Base-by-base conservation (phyloP, 106 monocot species). In the Hemerocallis citrina region DNA sequence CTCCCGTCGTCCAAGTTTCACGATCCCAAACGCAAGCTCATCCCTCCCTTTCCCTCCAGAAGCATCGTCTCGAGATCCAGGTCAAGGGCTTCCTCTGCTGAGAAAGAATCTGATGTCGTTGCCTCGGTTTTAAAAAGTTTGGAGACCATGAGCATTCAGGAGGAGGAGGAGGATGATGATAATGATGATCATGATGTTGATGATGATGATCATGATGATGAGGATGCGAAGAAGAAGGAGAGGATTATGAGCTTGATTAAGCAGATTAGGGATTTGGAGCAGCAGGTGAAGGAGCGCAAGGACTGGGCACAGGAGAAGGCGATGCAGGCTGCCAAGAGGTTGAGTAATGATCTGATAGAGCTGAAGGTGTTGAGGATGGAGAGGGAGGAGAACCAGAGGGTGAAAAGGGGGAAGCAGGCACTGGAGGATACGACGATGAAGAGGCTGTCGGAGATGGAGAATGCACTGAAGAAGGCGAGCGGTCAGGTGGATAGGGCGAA, bases 291-390 rank as follows among this genome's bases (percentile, higher is more conserved):
- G 21, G 91, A 98, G 29, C 72, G 91, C 33, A 91, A 72, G 61
- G 84, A 92, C 43, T 91, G 96, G 91, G 96, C 96, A 4, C 91
- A 91, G 63, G 59, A 85, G 57, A 91, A 88, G 70, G 91, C 91
- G 4, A 46, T 92, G 35, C 90, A 98, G 64, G 96, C 96, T 0
- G 96, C 96, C 6, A 73, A 64, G 55, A 92, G 84, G 74, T 71
- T 98, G 62, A 84, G 88, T 57, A 72, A 38, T 22, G 96, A 92
- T 48, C 36, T 87, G 59, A 71, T 61, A 0, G 91, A 98, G 63
- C 70, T 91, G 29, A 84, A 74, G 55, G 17, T 52, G 15, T 34
- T 98, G 64, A 67, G 91, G 41, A 69, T 77, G 66, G 91, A 98
- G 71, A 63, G 67, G 36, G 87, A 91, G 66, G 84, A 87, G 51